Evolutionary conservation across 148 eudicot species (phyloP), one percentile per base, ranked within the genome.

Genomic region (Camellia granthamiana): DNA sequence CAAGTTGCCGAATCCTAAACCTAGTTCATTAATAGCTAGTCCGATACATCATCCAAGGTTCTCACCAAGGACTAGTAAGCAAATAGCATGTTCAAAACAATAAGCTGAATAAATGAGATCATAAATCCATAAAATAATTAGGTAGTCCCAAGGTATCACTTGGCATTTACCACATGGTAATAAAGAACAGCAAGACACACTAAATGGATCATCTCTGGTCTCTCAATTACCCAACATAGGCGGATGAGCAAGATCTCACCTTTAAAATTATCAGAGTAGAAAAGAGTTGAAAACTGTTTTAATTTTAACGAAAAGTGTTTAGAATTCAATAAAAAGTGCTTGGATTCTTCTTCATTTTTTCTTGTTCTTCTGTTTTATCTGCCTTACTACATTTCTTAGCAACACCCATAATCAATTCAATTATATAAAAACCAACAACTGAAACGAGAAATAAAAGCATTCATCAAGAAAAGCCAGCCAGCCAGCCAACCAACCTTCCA

Each of bases 401-500:
- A 23, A 23, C 30, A 23, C 30, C 30, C 30, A 23, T 23, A 0
- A 23, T 23, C 30, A 23, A 23, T 23, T 7, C 10, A 54, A 54
- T 11, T 7, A 54, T 54, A 54, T 54, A 2, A 62, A 21, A 13
- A 62, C 3, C 30, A 62, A 62, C 7, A 62, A 38, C 10, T 62
- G 41, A 62, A 6, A 10, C 7, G 7, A n/a, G 4, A 19, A n/a
- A 62, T 10, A 4, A 13, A 62, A 6, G 0, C 8, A 54, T 54
- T 54, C 58, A 54, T 44, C 60, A 4, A 55, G 19, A 42, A 13
- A 19, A 23, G 30, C 30, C 30, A 23, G 30, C 30, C 30, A 23
- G 30, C 30, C 30, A 23, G 30, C 30, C 30, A 62, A 13, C 79
- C 10, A 42, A 88, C 90, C 90, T 67, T 81, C 70, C 47, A 88